Percentiles rank a stretch among this genome's conserved stretches.
Conservation (phyloP, 495 filamentous ascomycete species). For the Podospora didyma region DNA sequence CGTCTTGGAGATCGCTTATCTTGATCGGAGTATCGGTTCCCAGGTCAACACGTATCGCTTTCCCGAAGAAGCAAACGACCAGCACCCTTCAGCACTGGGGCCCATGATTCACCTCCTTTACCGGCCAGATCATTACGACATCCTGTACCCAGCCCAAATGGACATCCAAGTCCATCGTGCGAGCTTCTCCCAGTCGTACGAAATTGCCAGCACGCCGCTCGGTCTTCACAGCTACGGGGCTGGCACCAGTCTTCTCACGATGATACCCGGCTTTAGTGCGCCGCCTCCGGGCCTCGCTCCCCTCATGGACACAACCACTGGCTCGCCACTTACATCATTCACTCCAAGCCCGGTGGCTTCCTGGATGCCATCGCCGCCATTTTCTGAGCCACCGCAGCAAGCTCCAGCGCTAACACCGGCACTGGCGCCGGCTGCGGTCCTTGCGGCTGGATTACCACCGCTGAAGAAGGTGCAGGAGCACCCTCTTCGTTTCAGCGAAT, state of each 20-base stretch:
- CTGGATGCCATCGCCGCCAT: conserved; percentile 35
- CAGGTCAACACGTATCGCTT: conserved; percentile 76
- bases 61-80: conserved; percentile 51
- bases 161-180: conserved; percentile 52
- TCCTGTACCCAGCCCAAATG: conserved; percentile 74
- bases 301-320: conserved; percentile 13
- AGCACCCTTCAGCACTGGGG: conserved; percentile 41
- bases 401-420: conserved; percentile 16
- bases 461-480: conserved; percentile 24
- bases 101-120: conserved; percentile 51
- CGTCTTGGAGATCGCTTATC: conserved; percentile 81
- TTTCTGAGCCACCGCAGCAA: conserved; percentile 31
- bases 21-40: conserved; percentile 80
- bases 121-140: conserved; percentile 84
- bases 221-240: conserved; percentile 33
- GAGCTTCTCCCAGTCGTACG: conserved; percentile 35
- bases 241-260: conserved; percentile 36
- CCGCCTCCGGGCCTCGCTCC: conserved; percentile 27
- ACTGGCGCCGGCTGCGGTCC: conserved; percentile 18
- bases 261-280: conserved; percentile 43
- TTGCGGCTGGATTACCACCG: too few species aligned
- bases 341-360: conserved; percentile 38
- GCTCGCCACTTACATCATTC: conserved; percentile 32
- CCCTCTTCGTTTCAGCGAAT: conserved; percentile 45
- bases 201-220: conserved; percentile 35